Evolutionary conservation across 2,329 filamentous ascomycete species (phyloP).

Genomic region (Pyrenophora graminea): DNA sequence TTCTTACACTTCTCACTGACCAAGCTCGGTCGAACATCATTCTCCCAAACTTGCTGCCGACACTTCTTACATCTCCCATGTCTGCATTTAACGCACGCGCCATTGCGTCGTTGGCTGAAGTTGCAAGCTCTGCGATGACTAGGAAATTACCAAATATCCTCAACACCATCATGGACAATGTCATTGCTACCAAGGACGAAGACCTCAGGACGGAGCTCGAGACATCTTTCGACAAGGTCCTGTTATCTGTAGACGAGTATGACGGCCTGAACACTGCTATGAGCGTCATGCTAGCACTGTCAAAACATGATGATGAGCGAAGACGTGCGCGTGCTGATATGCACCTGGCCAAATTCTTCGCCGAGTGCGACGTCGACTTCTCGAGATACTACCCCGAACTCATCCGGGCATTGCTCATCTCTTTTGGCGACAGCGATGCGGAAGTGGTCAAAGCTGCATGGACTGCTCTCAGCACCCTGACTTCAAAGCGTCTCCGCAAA

Average conservation of each 20-base stretch:
- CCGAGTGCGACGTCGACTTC: conserved; percentile 79
- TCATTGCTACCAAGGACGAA: conserved; percentile 78
- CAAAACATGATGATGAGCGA: conserved; percentile 91
- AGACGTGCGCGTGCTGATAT: conserved; percentile 77
- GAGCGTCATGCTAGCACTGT: conserved; percentile 84
- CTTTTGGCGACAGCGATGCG: conserved; percentile 83
- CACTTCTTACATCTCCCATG: conserved; percentile 86
- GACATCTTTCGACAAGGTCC: conserved; percentile 81
- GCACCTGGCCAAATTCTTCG: conserved; percentile 86
- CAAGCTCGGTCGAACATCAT: conserved; percentile 94
- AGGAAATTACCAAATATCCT: conserved; percentile 86
- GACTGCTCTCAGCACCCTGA: conserved; percentile 80
- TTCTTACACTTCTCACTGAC: conserved; percentile 92
- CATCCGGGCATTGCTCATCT: conserved; percentile 84
- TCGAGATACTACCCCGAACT: conserved; percentile 96
- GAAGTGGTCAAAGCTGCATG: conserved; percentile 89
- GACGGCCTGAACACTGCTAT: conserved; percentile 95
- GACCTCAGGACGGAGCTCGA: conserved; percentile 73
- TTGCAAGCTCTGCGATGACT: conserved; percentile 89
- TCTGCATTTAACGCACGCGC: conserved; percentile 94
- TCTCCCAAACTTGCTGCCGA: conserved; percentile 92
- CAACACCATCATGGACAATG: conserved; percentile 92
- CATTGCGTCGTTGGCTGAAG: conserved; percentile 87
- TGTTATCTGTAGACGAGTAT: conserved; percentile 91
- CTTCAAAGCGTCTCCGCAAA: conserved; percentile 83